A percentile compares a stretch with the other conserved stretches of the same genome.
These are phyloP conservation scores for Termitomyces eurrhizus DNA, from an alignment of 768 basidiomycete genomes.

Conservation along the genomic window DNA sequence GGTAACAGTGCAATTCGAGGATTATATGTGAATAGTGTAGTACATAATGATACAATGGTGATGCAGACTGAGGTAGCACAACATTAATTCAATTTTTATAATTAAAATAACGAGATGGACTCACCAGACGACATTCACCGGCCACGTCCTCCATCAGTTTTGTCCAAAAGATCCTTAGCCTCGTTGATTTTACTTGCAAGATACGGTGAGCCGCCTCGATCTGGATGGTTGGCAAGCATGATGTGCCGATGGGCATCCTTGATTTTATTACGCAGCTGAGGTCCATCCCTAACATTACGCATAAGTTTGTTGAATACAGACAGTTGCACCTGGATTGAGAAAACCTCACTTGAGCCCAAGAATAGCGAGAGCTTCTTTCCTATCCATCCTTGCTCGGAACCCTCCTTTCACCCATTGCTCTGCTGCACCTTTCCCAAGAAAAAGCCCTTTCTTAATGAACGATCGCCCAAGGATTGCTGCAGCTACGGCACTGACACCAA, in stretches of 20 bases:
- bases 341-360: constrained; percentile 84
- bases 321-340: constrained; percentile 5
- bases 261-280: constrained; percentile 66
- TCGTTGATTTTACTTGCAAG: constrained; percentile 99
- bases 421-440: constrained; percentile 57
- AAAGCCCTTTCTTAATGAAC: constrained; percentile 57
- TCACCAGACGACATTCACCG: constrained; percentile 21
- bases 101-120: background rate
- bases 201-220: constrained; percentile 98
- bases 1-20: constrained; percentile 10
- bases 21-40: constrained; percentile 13
- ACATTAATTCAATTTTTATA: background rate
- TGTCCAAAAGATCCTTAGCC: constrained; percentile 90
- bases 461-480: constrained; percentile 75
- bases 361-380: constrained; percentile 87
- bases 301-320: constrained; percentile 1
- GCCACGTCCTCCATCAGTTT: constrained; percentile 51
- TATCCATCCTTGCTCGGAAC: constrained; percentile 95
- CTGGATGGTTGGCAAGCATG: constrained; percentile 99
- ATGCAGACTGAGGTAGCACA: constrained; percentile 5
- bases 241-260: constrained; percentile 97
- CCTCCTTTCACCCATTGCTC: constrained; percentile 92
- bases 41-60: constrained; percentile 15
- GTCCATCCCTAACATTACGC: constrained; percentile 61
- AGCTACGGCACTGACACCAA: constrained; percentile 75